Conservation (phyloP, 1,139 yeast genomes). For the Pichia sp. region DNA sequence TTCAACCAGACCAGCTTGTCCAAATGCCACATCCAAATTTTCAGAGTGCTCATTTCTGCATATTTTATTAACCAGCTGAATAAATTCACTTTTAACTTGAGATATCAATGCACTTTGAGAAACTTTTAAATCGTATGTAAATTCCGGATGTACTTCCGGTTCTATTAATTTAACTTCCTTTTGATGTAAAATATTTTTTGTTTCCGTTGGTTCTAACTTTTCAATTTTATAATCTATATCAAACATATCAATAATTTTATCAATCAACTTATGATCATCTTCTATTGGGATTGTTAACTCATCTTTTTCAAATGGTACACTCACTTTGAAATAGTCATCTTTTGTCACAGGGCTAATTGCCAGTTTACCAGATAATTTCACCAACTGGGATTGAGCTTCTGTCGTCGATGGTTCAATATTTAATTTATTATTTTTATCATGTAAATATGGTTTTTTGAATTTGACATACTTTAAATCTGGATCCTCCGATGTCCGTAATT, state of each 20-base stretch:
- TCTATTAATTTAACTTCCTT: too few relatives aligned
- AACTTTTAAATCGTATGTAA: not conserved
- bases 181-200: too few relatives aligned
- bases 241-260: constrained; percentile 1
- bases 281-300: not conserved
- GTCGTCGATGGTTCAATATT: too few relatives aligned
- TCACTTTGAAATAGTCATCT: constrained; percentile 21
- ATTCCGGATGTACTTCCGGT: not conserved
- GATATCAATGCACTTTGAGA: not conserved
- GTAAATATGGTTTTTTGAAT: constrained; percentile 24
- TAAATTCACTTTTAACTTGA: not conserved
- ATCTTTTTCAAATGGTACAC: constrained; percentile 19
- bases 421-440: not conserved
- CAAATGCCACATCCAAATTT: too few relatives aligned
- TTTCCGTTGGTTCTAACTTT: not conserved
- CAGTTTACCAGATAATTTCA: too few relatives aligned
- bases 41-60: too few relatives aligned
- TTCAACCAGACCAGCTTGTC: not conserved
- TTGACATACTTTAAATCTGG: constrained; percentile 20
- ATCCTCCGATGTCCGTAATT: constrained; percentile 10
- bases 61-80: not conserved
- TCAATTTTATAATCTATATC: not conserved
- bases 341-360: constrained; percentile 12
- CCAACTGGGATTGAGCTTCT: too few relatives aligned
- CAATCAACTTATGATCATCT: not conserved